Evolutionary conservation across 1,284 basidiomycete genomes (phyloP), one percentile per base, ranked within the genome.

Genomic region (Heterobasidion occidentale): DNA sequence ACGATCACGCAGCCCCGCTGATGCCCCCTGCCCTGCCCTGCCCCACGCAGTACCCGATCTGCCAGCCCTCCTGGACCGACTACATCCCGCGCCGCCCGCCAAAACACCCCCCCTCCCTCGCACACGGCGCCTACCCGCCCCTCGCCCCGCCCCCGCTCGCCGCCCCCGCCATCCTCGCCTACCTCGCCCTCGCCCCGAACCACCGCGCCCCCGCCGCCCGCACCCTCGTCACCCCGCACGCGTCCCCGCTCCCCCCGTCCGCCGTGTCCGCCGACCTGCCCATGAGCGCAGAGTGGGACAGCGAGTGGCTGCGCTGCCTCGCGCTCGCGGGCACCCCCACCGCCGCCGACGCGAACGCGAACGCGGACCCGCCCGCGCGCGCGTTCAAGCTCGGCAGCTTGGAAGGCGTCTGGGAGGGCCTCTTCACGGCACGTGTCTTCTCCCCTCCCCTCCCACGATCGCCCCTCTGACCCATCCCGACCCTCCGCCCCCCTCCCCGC

Each of bases 351-450:
- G n/a, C n/a, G n/a, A n/a, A 58, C 49, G 67, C 58, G 56, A 68
- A 66, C 36, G 65, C 65, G 48, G 67, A 64, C 36, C 56, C 68
- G 8, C 63, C 76, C 27, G 72, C 75, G 8, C 70, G 73, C 12
- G 73, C 76, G 33, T 86, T 84, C 62, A 71, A 67, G 35, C 78
- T 81, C 2, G 86, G 87, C 49, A 88, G 84, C 57, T 67, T 88
- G 50, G 83, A 88, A 60, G 88, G 88, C 6, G 71, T 81, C 14
- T 90, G 88, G 88, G 88, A 90, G 67, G 88, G 88, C 0, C 65
- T 81, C 27, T 90, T 90, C 63, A 84, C 81, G 9, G 87, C 88
- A 63, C 60, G 81, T 70, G 44, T 17, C 35, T 49, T 36, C 33
- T 27, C 52, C 8, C 27, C 27, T 42, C 27, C 17, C 44, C 17